Conservation (phyloP, 1,139 yeast genomes). For the Sugiyamaella sp. region DNA sequence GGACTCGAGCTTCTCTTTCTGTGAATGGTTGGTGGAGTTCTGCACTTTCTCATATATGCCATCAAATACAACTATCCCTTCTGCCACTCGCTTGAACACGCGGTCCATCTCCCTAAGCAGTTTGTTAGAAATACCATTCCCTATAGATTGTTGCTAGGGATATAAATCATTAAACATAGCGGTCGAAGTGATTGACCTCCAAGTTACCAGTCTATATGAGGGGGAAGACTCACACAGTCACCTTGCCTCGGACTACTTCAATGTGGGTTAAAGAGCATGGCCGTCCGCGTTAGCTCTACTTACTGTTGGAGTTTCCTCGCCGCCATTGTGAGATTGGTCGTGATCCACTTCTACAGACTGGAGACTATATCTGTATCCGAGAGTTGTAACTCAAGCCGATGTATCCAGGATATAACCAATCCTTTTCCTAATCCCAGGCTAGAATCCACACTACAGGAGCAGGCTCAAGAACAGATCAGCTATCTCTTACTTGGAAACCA, state of each 20-base stretch:
- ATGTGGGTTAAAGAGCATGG: neutral
- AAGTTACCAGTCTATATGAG: too few species aligned
- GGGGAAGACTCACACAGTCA: too few species aligned
- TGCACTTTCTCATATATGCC: constrained; percentile 84
- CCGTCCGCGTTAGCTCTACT: too few species aligned
- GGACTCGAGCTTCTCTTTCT: constrained; percentile 90
- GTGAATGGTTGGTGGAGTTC: constrained; percentile 80
- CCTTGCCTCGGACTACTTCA: too few species aligned
- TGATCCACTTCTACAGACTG: neutral
- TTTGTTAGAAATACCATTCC: constrained; percentile 11
- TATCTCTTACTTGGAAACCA: neutral
- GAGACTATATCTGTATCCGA: neutral
- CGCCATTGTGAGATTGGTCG: constrained; percentile 50
- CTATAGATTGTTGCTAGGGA: too few species aligned
- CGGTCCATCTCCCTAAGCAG: constrained; percentile 79
- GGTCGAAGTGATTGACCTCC: too few species aligned
- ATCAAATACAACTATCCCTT: constrained; percentile 90
- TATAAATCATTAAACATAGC: too few species aligned
- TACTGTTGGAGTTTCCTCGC: constrained; percentile 67
- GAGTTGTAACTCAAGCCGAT: too few species aligned
- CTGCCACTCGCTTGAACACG: constrained; percentile 90
- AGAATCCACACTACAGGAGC: neutral
- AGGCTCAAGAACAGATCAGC: neutral
- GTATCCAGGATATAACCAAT: constrained; percentile 1
- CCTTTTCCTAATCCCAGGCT: constrained; percentile 1